Conservation (phyloP, 371 early-diverging fungal genomes). For the Lichtheimia corymbifera region DNA sequence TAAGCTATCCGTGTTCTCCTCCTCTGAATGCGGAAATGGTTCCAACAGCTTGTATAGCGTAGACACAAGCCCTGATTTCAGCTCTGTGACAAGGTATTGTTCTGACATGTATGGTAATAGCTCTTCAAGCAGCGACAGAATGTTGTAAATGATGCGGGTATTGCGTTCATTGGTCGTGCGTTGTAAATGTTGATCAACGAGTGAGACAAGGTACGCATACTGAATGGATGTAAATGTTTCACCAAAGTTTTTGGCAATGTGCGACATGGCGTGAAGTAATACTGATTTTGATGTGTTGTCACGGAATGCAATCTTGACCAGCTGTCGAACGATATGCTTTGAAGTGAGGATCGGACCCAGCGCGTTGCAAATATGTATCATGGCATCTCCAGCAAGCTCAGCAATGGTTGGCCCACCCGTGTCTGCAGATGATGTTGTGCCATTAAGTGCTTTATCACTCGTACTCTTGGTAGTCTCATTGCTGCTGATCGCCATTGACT, state of each 20-base stretch:
- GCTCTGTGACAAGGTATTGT: constrained; percentile 38
- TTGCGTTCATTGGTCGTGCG: constrained; percentile 23
- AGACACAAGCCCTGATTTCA: constrained; percentile 50
- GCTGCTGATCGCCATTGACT: constrained; percentile 44
- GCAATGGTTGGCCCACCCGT: constrained; percentile 7
- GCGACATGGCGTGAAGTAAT: constrained; percentile 44
- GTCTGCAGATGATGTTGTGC: neutral
- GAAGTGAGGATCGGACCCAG: constrained; percentile 63
- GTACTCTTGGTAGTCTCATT: constrained; percentile 2
- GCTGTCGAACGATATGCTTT: constrained; percentile 62
- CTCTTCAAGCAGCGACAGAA: constrained; percentile 40
- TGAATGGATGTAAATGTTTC: constrained; percentile 68
- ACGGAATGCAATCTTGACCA: constrained; percentile 57
- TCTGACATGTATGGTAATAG: constrained; percentile 45
- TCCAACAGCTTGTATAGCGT: constrained; percentile 46
- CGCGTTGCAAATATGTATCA: constrained; percentile 53
- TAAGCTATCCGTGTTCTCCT: constrained; percentile 14
- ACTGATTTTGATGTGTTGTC: constrained; percentile 45
- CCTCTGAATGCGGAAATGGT: constrained; percentile 26
- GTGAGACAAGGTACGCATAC: constrained; percentile 55
- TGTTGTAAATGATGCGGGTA: constrained; percentile 28
- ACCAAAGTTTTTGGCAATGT: constrained; percentile 59
- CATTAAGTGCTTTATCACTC: constrained; percentile 5
- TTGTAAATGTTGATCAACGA: constrained; percentile 25
- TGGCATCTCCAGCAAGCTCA: constrained; percentile 52